Evolutionary conservation across 805 yeast species (phyloP), one percentile per base, ranked within the genome.

Genomic region (Tetrapisispora fleetii): DNA sequence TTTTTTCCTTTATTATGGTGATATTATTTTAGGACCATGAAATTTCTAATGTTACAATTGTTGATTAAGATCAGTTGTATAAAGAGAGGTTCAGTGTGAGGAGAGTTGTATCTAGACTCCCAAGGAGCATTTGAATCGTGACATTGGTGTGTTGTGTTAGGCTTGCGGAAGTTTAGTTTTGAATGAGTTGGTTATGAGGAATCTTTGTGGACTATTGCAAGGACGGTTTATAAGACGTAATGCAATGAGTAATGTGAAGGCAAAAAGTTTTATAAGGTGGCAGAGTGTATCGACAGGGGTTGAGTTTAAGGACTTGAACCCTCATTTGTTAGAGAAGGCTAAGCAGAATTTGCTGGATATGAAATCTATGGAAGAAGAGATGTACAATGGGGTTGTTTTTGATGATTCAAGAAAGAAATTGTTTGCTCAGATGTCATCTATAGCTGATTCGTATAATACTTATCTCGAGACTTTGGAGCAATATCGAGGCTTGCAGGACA

Each of bases 311-410:
- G 64, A 61, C 33, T 60, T 77, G 11, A 85, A 80, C 50, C 81
- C 84, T 1, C 66, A 76, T 0, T 58, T 82, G 13, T 49, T 77
- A 24, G 58, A 72, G 45, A 71, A 77, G 55, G 81, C 85, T 0
- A 65, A 66, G 16, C 45, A 58, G 7, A 61, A 78, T 48, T 54
- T 60, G 8, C 51, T 57, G 2, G 82, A 81, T 52, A 62, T 77
- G 44, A 48, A 54, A 3, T 54, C 54, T 1, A 59, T 81, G 1
- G 78, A 77, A 36, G 52, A 60, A 1, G 63, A 64, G 43, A 57
- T 81, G 40, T 62, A 79, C 0, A 49, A 64, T 6, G 79, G 77
- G 1, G 58, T 59, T 3, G 63, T 58, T 1, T 78, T 77, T 52
- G 73, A 73, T 49, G 63, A 70, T 3, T 70, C 71, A 11, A 72